Base-by-base conservation (phyloP, 148 eudicot genomes). In the Pharnaceum exiguum region DNA sequence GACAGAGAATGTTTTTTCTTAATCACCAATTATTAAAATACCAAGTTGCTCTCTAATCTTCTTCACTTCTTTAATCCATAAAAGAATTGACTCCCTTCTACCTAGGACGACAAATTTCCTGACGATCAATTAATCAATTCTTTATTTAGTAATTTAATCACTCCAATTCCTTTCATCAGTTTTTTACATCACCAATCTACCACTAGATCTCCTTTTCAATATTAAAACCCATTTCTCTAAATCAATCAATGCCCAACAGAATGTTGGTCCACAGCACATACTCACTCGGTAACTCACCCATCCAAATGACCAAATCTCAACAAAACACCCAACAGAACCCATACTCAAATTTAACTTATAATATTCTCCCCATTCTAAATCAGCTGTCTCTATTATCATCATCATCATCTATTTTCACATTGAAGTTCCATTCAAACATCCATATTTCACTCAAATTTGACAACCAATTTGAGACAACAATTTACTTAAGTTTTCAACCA, bases 161-260 rank as follows among this genome's bases (percentile, higher is more conserved):
- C 31, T 40, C 22, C n/a, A n/a, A n/a, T n/a, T n/a, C 19, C 49
- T 30, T 52, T 39, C 30, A 31, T 40, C 51, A n/a, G n/a, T n/a
- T 32, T 31, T 27, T 31, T 2, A 10, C 3, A 33, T 10, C 40
- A 15, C 46, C 24, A 45, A 27, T 28, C 31, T 54, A 22, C 24
- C 31, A 42, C 39, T 45, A 35, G 46, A 59, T 31, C 29, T 25
- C 28, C 36, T 42, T 23, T 4, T 17, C 15, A 4, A 33, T 33
- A 46, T 39, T 57, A 46, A 16, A 57, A 56, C 28, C 47, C 18
- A 29, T 10, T n/a, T 37, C 5, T 18, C 24, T 29, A 24, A 25
- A 23, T 49, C 38, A 59, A 44, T 50, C 40, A 52, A 52, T n/a
- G n/a, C n/a, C n/a, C n/a, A n/a, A 50, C 27, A 62, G 57, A 63